Conservation (phyloP, 208 protist genomes). For the Crithidia thermophila region DNA sequence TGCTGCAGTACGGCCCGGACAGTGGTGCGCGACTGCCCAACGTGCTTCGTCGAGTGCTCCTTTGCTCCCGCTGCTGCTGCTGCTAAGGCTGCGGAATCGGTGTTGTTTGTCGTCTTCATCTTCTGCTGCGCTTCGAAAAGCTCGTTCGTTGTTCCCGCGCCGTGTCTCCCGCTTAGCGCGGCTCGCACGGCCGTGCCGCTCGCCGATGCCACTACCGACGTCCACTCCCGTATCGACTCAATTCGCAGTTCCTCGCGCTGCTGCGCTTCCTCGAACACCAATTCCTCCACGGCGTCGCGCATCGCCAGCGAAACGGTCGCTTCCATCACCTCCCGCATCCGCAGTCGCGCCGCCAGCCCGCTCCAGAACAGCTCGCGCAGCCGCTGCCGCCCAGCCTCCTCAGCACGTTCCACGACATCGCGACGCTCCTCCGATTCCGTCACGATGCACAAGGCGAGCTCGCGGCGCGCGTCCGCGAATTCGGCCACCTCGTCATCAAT, state of each 20-base stretch:
- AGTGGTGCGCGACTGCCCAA: background rate
- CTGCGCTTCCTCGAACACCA: constrained; percentile 19
- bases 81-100: background rate
- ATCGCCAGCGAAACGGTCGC: background rate
- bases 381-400: constrained; percentile 18
- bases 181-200: constrained; percentile 24
- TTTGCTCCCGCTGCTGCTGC: background rate
- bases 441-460: constrained; percentile 21
- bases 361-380: constrained; percentile 22
- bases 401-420: constrained; percentile 18
- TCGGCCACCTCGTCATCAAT: background rate
- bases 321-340: constrained; percentile 19
- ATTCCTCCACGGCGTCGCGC: constrained; percentile 14
- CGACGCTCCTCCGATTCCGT: constrained; percentile 20
- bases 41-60: background rate
- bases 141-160: background rate
- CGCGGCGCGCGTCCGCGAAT: constrained; percentile 17
- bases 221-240: constrained; percentile 21
- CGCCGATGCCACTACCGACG: constrained; percentile 14
- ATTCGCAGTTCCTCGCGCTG: constrained; percentile 20
- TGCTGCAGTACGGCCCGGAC: too few relatives aligned
- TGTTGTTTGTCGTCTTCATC: background rate
- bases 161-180: too few relatives aligned
- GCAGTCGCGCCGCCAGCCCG: constrained; percentile 28
- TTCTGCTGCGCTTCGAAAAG: background rate